These are phyloP conservation scores for Beauveria asiatica DNA, from an alignment of 2,329 filamentous ascomycete species.

Conservation along the genomic window DNA sequence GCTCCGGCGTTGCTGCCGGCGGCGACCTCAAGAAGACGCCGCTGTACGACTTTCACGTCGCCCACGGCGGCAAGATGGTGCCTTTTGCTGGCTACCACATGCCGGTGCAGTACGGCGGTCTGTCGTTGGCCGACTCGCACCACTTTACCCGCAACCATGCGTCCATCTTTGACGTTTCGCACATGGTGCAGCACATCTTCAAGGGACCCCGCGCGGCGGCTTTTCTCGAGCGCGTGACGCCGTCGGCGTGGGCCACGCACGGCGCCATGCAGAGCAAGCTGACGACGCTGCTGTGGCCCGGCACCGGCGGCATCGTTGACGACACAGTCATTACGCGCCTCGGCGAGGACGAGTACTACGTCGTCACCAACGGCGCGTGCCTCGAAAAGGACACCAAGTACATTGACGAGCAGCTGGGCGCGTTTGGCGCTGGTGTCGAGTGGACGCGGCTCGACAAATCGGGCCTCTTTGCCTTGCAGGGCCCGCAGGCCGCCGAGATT, in stretches of 20 bases:
- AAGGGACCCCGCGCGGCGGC: constrained; percentile 69
- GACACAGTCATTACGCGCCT: constrained; percentile 85
- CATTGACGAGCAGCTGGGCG: constrained; percentile 58
- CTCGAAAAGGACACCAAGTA: constrained; percentile 81
- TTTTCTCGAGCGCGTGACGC: constrained; percentile 80
- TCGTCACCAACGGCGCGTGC: constrained; percentile 92
- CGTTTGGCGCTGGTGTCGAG: constrained; percentile 43
- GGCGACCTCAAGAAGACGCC: constrained; percentile 53
- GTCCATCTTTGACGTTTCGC: constrained; percentile 90
- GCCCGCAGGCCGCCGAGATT: constrained; percentile 64
- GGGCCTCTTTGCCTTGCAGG: constrained; percentile 83
- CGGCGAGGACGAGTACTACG: constrained; percentile 68
- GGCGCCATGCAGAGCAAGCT: constrained; percentile 64
- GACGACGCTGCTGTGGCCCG: constrained; percentile 71
- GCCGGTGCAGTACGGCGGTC: constrained; percentile 78
- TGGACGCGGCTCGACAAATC: constrained; percentile 65
- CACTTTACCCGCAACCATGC: constrained; percentile 80
- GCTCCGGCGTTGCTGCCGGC: constrained; percentile 20
- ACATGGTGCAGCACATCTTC: constrained; percentile 91
- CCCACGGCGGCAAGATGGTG: constrained; percentile 83
- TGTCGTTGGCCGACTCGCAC: constrained; percentile 77
- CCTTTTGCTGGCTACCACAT: constrained; percentile 91
- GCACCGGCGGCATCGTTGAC: constrained; percentile 85
- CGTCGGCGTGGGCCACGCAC: constrained; percentile 60
- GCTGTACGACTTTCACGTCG: constrained; percentile 69